Evolutionary conservation across 2,329 filamentous ascomycete genomes (phyloP), one percentile per base, ranked within the genome.

Genomic region (Arthrobotrys entomopaga): DNA sequence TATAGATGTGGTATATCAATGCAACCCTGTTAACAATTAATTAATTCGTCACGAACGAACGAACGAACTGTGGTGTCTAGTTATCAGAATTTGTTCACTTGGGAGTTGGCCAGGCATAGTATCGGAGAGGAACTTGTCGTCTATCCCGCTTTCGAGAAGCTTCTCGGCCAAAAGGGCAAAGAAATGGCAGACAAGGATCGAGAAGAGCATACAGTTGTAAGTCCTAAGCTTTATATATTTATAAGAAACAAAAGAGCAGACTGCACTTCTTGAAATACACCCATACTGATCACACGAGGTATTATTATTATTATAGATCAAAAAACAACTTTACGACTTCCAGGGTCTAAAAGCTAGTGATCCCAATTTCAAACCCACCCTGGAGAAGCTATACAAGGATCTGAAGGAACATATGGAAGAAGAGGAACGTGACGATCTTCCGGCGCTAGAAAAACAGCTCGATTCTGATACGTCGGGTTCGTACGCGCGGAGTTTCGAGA

Each of bases 71-170:
- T 26, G 7, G 11, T 13, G 11, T 43, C 11, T 29, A 71, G 59
- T 38, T 84, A 81, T 71, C 81, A 82, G 7, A 86, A 86, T 50
- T 81, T 83, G 49, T 85, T 85, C 58, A 80, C 81, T 0, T 85
- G 84, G 84, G 83, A 85, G 58, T 78, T 86, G 0, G 83, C 84
- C 0, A 81, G 84, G 1, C 84, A 85, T 76, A 83, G 83, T 0
- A 80, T 85, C n/a, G 80, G 80, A 5, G 84, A 86, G 71, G 84
- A 86, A 76, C 77, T 85, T 0, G 81, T 87, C 8, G 81, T 87
- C 0, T 87, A 87, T 72, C 86, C 86, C 0, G 85, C 84, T 1
- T 80, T 87, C 16, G 84, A 86, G 77, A 83, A 84, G 67, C 79
- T 85, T 63, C 75, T 87, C 16, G 79, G 81, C 0, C 78, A 81